These are phyloP conservation scores for Bondarzewia mesenterica DNA, from an alignment of 1,284 basidiomycete genomes.

Conservation along the genomic window DNA sequence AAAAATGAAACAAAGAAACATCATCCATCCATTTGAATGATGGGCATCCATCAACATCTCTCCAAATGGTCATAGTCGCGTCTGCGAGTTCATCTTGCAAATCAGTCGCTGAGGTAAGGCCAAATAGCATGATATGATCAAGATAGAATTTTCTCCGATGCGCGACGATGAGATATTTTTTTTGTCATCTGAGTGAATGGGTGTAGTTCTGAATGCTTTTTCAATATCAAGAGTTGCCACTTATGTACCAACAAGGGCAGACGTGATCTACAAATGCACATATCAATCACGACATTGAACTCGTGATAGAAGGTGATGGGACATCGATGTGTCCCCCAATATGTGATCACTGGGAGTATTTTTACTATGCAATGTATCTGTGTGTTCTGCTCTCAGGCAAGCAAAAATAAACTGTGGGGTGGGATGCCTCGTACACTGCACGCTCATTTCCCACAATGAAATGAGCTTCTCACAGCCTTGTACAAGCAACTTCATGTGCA, in stretches of 20 bases:
- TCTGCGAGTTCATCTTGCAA: slow-evolving; percentile 24
- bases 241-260: slow-evolving; percentile 23
- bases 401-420: no score
- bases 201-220: slow-evolving; percentile 23
- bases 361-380: no score
- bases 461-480: no score
- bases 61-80: slow-evolving; percentile 22
- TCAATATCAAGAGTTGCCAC: slow-evolving; percentile 26
- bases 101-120: slow-evolving; percentile 20
- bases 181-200: slow-evolving; percentile 23
- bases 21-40: slow-evolving; percentile 29
- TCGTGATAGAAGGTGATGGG: no score
- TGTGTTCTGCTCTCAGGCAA: no score
- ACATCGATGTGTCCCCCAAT: no score
- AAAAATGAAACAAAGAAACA: slow-evolving; percentile 15
- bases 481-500: no score
- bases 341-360: no score
- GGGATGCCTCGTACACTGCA: not conserved
- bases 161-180: slow-evolving; percentile 14
- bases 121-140: slow-evolving; percentile 23
- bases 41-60: slow-evolving; percentile 11
- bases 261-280: slow-evolving; percentile 20
- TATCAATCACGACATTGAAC: no score
- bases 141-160: slow-evolving; percentile 20
- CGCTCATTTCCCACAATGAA: no score